phyloP scores from a whole-genome alignment of 164 flowering plant genomes.

The Aristolochia californica region DNA sequence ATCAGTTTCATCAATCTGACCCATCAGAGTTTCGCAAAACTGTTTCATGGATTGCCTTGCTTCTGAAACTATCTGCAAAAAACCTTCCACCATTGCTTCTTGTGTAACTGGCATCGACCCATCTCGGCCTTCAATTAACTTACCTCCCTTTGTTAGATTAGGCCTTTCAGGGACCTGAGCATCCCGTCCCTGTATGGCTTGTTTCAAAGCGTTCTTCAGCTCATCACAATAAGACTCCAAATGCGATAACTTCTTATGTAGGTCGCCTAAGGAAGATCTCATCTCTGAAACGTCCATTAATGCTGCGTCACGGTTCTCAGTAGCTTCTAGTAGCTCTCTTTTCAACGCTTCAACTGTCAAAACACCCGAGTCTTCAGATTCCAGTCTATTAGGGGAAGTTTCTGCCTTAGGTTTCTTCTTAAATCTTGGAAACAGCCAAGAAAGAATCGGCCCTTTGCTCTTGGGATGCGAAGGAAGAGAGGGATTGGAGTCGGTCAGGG shows the following conservation, averaged over 20 bases:
- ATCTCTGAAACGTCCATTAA: conserved; percentile 61
- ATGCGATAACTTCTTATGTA: conserved; percentile 53
- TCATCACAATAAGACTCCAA: conserved; percentile 81
- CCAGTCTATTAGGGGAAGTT: conserved; percentile 40
- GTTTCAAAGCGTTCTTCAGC: conserved; percentile 53
- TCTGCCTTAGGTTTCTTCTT: conserved; percentile 67
- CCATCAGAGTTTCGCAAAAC: conserved; percentile 56
- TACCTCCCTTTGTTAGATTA: conserved; percentile 30
- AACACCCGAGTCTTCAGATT: conserved; percentile 52
- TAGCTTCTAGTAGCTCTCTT: conserved; percentile 68
- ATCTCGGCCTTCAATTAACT: conserved; percentile 28
- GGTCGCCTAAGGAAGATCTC: conserved; percentile 64
- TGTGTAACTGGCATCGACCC: conserved; percentile 51
- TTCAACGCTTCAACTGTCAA: conserved; percentile 56
- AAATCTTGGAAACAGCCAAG: conserved; percentile 59
- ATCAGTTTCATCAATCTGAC: conserved; percentile 58
- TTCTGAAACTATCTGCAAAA: conserved; percentile 82
- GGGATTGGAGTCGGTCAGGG: conserved; percentile 48
- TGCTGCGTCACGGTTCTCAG: conserved; percentile 59
- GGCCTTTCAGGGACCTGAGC: conserved; percentile 24
- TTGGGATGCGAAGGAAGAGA: conserved; percentile 39
- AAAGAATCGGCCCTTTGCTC: conserved; percentile 32
- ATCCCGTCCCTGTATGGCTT: conserved; percentile 31
- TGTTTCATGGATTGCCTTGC: conserved; percentile 77
- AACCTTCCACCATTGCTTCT: conserved; percentile 83